Evolutionary conservation across 768 basidiomycete species (phyloP).

Genomic region (Leccinum truebloodii): DNA sequence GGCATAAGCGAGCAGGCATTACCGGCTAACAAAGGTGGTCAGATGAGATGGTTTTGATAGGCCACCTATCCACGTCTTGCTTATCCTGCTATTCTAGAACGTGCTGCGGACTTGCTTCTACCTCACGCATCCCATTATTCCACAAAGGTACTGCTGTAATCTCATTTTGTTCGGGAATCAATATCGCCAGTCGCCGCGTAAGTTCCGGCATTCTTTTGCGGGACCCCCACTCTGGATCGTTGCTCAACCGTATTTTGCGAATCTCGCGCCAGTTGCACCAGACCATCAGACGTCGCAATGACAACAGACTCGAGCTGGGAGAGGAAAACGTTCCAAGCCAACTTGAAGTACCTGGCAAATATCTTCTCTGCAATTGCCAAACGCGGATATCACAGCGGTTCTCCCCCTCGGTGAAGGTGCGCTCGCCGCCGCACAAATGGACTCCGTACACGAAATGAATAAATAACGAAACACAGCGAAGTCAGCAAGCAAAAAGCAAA

Average conservation of each 20-base stretch:
- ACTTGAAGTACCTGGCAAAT: neutral
- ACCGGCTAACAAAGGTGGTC: no score
- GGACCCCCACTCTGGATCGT: neutral
- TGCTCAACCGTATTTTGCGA: neutral
- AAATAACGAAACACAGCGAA: neutral
- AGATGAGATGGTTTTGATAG: no score
- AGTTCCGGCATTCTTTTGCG: neutral
- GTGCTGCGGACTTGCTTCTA: neutral
- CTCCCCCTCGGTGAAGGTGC: no score
- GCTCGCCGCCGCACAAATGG: no score
- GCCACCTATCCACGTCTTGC: no score
- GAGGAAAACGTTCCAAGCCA: no score
- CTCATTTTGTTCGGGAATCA: neutral
- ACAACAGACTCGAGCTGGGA: neutral
- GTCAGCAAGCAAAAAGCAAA: neutral
- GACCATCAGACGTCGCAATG: no score
- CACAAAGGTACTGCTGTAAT: neutral
- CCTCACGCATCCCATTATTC: neutral
- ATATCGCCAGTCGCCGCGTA: neutral
- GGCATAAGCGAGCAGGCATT: neutral
- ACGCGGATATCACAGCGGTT: no score
- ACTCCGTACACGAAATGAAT: no score
- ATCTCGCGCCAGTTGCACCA: no score
- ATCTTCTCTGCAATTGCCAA: neutral
- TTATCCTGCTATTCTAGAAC: neutral